Evolutionary conservation across 441 rosid genomes (phyloP).

Genomic region (Syzygium syzygioides): DNA sequence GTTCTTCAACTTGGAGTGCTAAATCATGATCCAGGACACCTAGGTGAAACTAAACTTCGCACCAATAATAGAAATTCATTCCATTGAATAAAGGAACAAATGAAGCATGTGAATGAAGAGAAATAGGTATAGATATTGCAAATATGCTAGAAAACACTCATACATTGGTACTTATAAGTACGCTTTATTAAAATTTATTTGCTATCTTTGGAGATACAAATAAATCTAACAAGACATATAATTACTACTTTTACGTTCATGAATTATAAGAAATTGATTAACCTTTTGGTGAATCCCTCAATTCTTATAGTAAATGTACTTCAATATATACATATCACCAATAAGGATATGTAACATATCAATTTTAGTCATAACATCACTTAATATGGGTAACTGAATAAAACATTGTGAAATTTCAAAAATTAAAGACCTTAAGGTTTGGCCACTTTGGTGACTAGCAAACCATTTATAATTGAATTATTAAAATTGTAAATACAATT

Average conservation of each 20-base stretch:
- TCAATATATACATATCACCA: not conserved
- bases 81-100: not conserved
- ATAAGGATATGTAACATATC: no score
- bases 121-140: not conserved
- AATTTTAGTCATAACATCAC: no score
- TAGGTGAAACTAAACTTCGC: not conserved
- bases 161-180: not conserved
- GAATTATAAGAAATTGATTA: no score
- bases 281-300: not conserved
- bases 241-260: no score
- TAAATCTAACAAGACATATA: no score
- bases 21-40: not conserved
- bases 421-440: not conserved
- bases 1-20: not conserved
- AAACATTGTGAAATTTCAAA: not conserved
- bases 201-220: no score
- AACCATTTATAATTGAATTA: not conserved
- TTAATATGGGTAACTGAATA: no score
- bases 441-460: not conserved
- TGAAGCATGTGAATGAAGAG: not conserved
- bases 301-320: not conserved
- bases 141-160: not conserved
- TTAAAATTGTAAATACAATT: not conserved
- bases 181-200: not conserved
- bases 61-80: no score